Percentiles rank a stretch among this genome's conserved stretches.
Conservation (phyloP, 352 stramenopile species). For the Globisporangium megalacanthum region DNA sequence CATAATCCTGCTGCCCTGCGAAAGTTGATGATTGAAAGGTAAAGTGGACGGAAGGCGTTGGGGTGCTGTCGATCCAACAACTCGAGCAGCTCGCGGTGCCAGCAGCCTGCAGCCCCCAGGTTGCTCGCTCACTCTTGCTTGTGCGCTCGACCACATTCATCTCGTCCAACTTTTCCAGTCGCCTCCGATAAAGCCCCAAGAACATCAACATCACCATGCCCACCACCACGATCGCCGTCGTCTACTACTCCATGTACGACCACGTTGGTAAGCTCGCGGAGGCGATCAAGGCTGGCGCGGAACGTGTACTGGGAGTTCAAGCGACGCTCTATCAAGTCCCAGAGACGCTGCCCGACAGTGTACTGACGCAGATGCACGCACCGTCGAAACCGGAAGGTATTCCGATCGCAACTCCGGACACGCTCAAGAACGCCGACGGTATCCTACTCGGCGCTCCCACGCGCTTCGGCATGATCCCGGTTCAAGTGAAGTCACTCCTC, state of each 20-base stretch:
- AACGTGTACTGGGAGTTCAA: slow-evolving; percentile 40
- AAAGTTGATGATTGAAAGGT: too few relatives aligned
- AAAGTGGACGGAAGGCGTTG: too few relatives aligned
- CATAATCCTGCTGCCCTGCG: too few relatives aligned
- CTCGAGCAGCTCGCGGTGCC: too few relatives aligned
- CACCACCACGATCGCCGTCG: slow-evolving; percentile 62
- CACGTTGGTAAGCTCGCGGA: slow-evolving; percentile 68
- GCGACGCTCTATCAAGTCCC: slow-evolving; percentile 59
- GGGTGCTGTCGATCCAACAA: too few relatives aligned
- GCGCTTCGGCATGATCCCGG: slow-evolving; percentile 66
- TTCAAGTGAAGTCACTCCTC: slow-evolving; percentile 84
- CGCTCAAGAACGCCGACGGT: slow-evolving; percentile 66
- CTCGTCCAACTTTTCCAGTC: background rate
- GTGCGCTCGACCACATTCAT: background rate
- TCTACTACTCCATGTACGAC: slow-evolving; percentile 84
- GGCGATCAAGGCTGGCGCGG: slow-evolving; percentile 56
- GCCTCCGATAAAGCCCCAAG: background rate
- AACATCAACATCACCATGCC: background rate
- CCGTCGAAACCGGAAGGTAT: slow-evolving; percentile 45
- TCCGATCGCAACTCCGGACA: slow-evolving; percentile 48
- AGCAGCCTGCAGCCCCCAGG: too few relatives aligned
- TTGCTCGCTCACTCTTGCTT: background rate
- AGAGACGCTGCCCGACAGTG: slow-evolving; percentile 71
- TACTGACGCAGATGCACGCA: slow-evolving; percentile 67
- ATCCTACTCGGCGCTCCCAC: slow-evolving; percentile 82